Evolutionary conservation across 108 stramenopile genomes (phyloP).

Genomic region (Pseudonitzschia pungens): DNA sequence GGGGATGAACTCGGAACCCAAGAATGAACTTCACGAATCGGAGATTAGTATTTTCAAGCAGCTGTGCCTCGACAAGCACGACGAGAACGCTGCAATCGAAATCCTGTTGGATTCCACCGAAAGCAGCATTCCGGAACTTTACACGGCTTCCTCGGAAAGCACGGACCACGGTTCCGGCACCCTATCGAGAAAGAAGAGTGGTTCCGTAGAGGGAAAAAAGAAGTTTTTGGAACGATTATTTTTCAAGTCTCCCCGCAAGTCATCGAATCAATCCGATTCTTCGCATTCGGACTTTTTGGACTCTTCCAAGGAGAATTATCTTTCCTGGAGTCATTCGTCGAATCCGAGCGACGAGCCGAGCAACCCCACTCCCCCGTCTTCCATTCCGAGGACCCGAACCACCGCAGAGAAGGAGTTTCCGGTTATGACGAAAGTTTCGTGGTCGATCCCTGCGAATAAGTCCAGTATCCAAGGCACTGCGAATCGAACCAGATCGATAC

Average conservation of each 20-base stretch:
- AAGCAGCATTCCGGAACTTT: constrained; percentile 1
- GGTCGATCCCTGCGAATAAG: background rate
- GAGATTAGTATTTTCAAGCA: constrained; percentile 26
- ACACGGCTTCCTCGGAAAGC: constrained; percentile 8
- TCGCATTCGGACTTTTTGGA: background rate
- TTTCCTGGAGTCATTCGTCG: constrained; percentile 7
- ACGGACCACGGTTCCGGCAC: constrained; percentile 13
- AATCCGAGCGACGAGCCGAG: background rate
- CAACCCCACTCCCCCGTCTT: constrained; percentile 7
- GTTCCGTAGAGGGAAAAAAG: background rate
- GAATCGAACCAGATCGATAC: background rate
- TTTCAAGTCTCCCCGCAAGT: constrained; percentile 8
- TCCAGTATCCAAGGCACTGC: background rate
- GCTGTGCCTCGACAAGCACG: constrained; percentile 21
- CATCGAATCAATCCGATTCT: background rate
- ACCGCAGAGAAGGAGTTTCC: background rate
- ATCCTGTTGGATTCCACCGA: constrained; percentile 20
- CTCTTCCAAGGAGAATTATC: background rate
- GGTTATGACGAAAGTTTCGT: background rate
- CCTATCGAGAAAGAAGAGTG: constrained; percentile 11
- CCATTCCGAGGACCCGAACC: constrained; percentile 3
- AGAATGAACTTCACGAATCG: constrained; percentile 5
- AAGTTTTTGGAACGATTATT: constrained; percentile 22
- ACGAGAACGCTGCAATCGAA: constrained; percentile 31
- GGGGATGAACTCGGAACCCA: background rate